Base-by-base conservation (phyloP, 176 grass and related monocot species). In the Oryza officinalis region DNA sequence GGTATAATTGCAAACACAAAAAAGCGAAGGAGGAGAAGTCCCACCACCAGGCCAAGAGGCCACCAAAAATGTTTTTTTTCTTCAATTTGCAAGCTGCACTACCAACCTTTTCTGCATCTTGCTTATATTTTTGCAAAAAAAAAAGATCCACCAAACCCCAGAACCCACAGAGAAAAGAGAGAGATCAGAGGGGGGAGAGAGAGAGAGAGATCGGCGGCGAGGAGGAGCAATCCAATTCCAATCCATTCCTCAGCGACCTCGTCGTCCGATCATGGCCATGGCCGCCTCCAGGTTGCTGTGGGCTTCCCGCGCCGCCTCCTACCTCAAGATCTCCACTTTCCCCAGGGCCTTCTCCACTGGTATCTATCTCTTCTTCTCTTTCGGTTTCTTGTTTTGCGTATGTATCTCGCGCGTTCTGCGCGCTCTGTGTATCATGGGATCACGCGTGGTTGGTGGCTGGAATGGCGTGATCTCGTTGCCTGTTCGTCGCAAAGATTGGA, bases 241-340 rank as follows among this genome's bases (percentile, higher is more conserved):
- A 41, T 23, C 40, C 10, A 65, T 9, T 18, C 18, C 68, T 13
- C 14, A 35, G 59, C 18, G 47, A 52, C 49, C 17, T 44, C 69
- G 57, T 83, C 83, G 73, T 75, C 31, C 0, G 74, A 82, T 78
- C 79, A 78, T 86, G 69, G 61, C 80, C 69, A 89, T 94, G 84
- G 85, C 87, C 61, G 5, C 94, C 38, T 92, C 87, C 67, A 87
- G 89, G 66, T n/a, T 92, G 80, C 35, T 99, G 23, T 99, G 93
- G 97, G 93, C 97, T n/a, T 99, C 97, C 80, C 85, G 89, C 57
- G 89, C 91, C 67, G 93, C 97, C 63, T 88, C 93, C 31, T 99
- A 92, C 87, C 91, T 99, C 54, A 87, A 88, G 88, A 96, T 99
- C 87, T 99, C 93, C 71, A 79, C 83, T 81, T 91, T 96, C 78